Percentiles rank a stretch among this genome's conserved stretches.
phyloP scores from a whole-genome alignment of 768 basidiomycete species.

The Tylopilus plumbeoviolaceoides region DNA sequence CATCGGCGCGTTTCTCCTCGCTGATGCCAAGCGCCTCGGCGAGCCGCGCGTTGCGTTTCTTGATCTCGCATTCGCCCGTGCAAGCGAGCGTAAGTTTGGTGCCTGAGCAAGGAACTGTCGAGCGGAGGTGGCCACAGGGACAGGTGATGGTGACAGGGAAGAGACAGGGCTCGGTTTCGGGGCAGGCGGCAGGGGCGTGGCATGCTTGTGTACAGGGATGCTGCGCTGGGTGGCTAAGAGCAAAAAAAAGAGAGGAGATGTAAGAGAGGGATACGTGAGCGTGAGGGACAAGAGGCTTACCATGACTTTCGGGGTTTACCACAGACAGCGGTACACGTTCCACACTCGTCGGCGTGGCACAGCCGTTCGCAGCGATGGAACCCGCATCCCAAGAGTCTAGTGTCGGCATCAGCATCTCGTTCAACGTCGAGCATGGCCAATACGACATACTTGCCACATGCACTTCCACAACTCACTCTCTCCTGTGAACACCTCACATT shows the following conservation, averaged over 20 bases:
- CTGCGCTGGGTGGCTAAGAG: conserved; percentile 52
- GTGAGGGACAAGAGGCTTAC: conserved; percentile 35
- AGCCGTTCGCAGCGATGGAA: conserved; percentile 81
- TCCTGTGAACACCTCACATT: conserved; percentile 84
- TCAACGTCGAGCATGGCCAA: neutral
- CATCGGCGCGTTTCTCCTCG: conserved; percentile 39
- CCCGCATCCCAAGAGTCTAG: conserved; percentile 72
- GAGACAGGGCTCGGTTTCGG: conserved; percentile 75
- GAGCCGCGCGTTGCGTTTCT: conserved; percentile 81
- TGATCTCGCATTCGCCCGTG: conserved; percentile 75
- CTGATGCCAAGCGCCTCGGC: conserved; percentile 92
- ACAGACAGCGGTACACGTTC: conserved; percentile 70
- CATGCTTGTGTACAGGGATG: conserved; percentile 79
- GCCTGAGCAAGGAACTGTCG: conserved; percentile 65
- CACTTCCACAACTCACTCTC: conserved; percentile 73
- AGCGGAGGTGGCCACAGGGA: conserved; percentile 78
- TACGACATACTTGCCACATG: conserved; percentile 68
- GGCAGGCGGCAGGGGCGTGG: conserved; percentile 85
- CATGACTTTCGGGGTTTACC: conserved; percentile 86
- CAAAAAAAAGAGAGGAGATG: neutral
- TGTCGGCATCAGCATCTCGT: neutral
- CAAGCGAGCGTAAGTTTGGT: conserved; percentile 57
- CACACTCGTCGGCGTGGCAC: conserved; percentile 85
- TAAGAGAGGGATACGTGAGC: neutral
- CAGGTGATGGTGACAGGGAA: conserved; percentile 66